Conservation (phyloP, 1,284 basidiomycete species). For the Xerocomus nothofagi region DNA sequence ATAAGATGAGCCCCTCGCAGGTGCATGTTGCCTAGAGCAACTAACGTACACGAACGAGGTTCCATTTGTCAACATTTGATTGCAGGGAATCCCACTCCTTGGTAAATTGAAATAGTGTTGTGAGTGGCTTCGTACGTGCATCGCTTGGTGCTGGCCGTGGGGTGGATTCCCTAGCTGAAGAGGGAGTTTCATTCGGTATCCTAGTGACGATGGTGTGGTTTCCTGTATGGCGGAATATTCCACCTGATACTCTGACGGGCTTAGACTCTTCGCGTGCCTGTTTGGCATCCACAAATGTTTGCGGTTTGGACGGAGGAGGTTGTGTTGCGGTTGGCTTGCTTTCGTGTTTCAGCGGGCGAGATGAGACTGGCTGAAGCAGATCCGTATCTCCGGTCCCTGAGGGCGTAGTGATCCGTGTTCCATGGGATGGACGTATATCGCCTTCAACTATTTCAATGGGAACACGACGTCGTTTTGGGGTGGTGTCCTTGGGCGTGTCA, state of each 20-base stretch:
- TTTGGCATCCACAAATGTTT: slow-evolving; percentile 56
- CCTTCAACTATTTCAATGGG: slow-evolving; percentile 68
- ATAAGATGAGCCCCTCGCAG: neutral
- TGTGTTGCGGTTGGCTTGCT: slow-evolving; percentile 5
- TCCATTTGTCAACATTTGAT: slow-evolving; percentile 47
- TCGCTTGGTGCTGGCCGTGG: slow-evolving; percentile 6
- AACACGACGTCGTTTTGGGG: slow-evolving; percentile 55
- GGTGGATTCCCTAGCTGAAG: slow-evolving; percentile 10
- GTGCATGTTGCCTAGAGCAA: neutral
- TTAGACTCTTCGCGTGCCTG: slow-evolving; percentile 46
- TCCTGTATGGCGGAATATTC: slow-evolving; percentile 58
- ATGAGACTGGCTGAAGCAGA: slow-evolving; percentile 33
- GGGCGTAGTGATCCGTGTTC: neutral
- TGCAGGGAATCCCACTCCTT: slow-evolving; percentile 49
- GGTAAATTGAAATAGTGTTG: slow-evolving; percentile 59
- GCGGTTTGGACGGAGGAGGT: slow-evolving; percentile 21
- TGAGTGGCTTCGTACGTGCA: slow-evolving; percentile 33
- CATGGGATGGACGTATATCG: slow-evolving; percentile 9
- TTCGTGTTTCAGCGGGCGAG: slow-evolving; percentile 23
- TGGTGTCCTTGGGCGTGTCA: slow-evolving; percentile 9
- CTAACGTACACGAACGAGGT: slow-evolving; percentile 49
- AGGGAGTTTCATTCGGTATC: slow-evolving; percentile 3
- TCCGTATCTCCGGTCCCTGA: slow-evolving; percentile 5
- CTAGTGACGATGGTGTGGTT: slow-evolving; percentile 46
- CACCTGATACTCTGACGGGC: slow-evolving; percentile 52